phyloP scores from a whole-genome alignment of 2,329 filamentous ascomycete species.

The Dryadomyces quercus-mongolicae region DNA sequence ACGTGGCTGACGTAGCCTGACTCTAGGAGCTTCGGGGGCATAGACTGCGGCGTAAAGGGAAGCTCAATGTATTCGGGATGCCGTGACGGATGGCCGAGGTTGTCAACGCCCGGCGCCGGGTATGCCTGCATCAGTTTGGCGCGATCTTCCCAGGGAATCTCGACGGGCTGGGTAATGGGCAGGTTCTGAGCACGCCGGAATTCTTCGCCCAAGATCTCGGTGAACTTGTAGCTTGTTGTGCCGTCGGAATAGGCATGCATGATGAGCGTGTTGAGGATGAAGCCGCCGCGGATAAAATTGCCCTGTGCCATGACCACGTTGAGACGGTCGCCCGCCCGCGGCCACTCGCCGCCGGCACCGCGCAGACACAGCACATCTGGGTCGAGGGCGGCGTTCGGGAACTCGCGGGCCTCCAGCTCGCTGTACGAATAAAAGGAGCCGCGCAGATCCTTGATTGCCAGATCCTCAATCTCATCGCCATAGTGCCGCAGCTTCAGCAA shows the following conservation, averaged over 20 bases:
- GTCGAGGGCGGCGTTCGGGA: neutral
- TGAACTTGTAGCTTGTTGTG: conserved; percentile 1
- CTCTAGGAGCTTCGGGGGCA: neutral
- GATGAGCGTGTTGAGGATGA: neutral
- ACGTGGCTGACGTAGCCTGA: neutral
- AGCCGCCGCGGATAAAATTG: conserved; percentile 4
- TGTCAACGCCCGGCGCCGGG: neutral
- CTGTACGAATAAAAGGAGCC: neutral
- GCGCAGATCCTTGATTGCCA: conserved; percentile 2
- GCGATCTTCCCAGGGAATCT: conserved; percentile 22
- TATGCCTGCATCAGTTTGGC: neutral
- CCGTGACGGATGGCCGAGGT: neutral
- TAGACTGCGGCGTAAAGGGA: neutral
- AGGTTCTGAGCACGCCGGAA: neutral
- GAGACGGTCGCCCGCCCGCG: neutral
- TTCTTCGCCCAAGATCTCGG: conserved; percentile 1
- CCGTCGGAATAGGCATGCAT: conserved; percentile 3
- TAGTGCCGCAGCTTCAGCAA: conserved; percentile 1
- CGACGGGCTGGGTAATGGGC: conserved; percentile 9
- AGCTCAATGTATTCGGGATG: conserved; percentile 1
- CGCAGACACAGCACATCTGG: neutral
- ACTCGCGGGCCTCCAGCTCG: neutral
- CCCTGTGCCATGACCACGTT: conserved; percentile 1
- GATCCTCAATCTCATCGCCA: conserved; percentile 2
- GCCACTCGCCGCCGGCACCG: neutral